Base-by-base conservation (phyloP, 495 filamentous ascomycete species). In the Penicillium lividum region DNA sequence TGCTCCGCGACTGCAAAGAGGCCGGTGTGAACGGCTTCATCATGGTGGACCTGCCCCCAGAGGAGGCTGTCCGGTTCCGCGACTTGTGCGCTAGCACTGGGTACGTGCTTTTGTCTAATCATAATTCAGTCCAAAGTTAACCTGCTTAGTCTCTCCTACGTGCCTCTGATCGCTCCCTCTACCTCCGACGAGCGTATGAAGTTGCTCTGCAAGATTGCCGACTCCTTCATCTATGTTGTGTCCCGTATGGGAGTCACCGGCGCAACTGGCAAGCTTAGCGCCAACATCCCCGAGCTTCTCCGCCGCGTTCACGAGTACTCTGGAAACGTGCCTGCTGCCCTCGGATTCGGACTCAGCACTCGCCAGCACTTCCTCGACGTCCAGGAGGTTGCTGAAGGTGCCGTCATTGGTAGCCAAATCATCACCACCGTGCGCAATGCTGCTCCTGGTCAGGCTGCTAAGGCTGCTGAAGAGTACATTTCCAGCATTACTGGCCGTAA, bases 141-240 rank as follows among this genome's bases (percentile, higher is more conserved):
- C 3, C 29, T 42, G 51, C 56, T n/a, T 62, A 89, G 91, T 7
- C 80, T 98, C 27, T 97, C 92, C 3, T 98, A 97, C 70, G 86
- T 98, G 9, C 94, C 94, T 3, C 80, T 98, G 7, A 93, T 98
- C 66, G 92, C 94, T 7, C 93, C 94, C 5, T 85, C 93, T 1
- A 97, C 94, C 0, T 90, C 91, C 9, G 89, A 93, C 46, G 72
- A 82, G 45, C 90, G 92, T 51, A 93, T 98, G 90, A 91, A 92
- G 75, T 76, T 94, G 5, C 85, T 98, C n/a, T 98, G 93, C 82
- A 85, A 88, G 69, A 93, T 97, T 51, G 93, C 94, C 62, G 92
- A 97, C 74, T 96, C 92, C 1, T 98, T 98, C 78, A 92, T 97
- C 73, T 98, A 97, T 68, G 91, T 98, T 48, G 92, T 97, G 29